Conservation (phyloP, 1,284 basidiomycete species). For the Salmacisia buchloeana region DNA sequence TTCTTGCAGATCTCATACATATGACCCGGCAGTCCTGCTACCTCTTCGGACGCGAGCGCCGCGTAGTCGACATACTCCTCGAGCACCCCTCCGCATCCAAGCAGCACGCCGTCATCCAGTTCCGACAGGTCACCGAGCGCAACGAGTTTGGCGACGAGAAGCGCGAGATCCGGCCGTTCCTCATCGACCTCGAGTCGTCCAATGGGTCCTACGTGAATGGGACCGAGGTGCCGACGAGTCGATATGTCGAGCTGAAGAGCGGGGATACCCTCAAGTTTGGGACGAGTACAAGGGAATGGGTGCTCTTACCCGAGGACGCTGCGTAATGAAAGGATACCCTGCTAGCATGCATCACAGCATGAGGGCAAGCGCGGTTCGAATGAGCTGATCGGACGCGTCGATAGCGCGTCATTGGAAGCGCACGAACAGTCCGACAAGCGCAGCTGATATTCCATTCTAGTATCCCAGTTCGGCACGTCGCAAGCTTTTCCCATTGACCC, state of each 20-base stretch:
- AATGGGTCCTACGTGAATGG: conserved; percentile 91
- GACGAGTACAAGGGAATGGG: conserved; percentile 41
- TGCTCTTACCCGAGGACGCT: conserved; percentile 35
- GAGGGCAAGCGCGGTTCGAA: conserved; percentile 21
- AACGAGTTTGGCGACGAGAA: conserved; percentile 81
- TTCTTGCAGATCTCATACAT: conserved; percentile 71
- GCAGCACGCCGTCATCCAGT: conserved; percentile 95
- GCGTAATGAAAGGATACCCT: too few species aligned
- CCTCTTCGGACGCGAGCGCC: conserved; percentile 78
- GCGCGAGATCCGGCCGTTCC: conserved; percentile 51
- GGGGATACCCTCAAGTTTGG: conserved; percentile 59
- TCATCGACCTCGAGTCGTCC: conserved; percentile 93
- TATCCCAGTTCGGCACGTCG: conserved; percentile 6
- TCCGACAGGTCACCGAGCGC: conserved; percentile 74
- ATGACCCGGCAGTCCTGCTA: conserved; percentile 90
- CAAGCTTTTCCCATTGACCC: conserved; percentile 4
- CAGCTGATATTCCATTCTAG: not conserved
- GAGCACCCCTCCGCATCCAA: conserved; percentile 97
- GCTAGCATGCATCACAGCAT: too few species aligned
- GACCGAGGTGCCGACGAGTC: conserved; percentile 71
- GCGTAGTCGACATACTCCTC: conserved; percentile 66
- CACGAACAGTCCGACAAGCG: conserved; percentile 12
- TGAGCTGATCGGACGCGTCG: conserved; percentile 8
- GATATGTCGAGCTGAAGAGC: conserved; percentile 82
- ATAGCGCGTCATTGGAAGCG: conserved; percentile 6